Evolutionary conservation across 2,329 filamentous ascomycete species (phyloP), one percentile per base, ranked within the genome.

Genomic region (Trichoderma pleuroti): DNA sequence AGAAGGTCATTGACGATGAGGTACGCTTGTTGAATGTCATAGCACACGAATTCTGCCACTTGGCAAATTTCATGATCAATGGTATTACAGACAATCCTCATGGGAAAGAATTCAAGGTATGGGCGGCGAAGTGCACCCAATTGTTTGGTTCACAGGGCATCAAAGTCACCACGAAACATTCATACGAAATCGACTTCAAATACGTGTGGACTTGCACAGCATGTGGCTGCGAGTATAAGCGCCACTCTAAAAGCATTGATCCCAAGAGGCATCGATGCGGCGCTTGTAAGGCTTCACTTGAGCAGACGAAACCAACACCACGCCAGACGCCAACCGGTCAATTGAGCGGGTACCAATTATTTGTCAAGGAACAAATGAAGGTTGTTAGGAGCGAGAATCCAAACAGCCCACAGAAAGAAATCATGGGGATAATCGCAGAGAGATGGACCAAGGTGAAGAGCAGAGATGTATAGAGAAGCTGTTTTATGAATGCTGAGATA

Each of bases 31-130:
- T 96, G 73, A 98, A 98, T 79, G 94, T 96, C 0, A 82, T 98
- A n/a, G 93, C 95, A 0, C 96, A 99, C 79, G 96, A 99, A 76
- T 98, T 96, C 83, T 98, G 96, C 80, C 96, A 99, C 78, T 83
- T 98, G 1, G 91, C 93, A 56, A 97, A 94, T 76, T 98, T 95
- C 80, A 97, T 98, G 89, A 84, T 98, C 73, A 91, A 87, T 62
- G 89, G 90, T 42, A 84, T 94, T 42, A 90, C 88, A 56, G 90
- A 89, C 70, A 91, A 92, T 72, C 93, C 94, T 0, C 94, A 98
- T 78, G 94, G 94, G 26, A 86, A 87, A 14, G 91, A 93, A 75
- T 98, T 98, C 86, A 94, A 97, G 80, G 78, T 81, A 1, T 97
- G 93, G 90, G 90, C 85, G 5, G 76, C 79, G 64, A 87, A 84